Evolutionary conservation across 208 protist species (phyloP).

Genomic region (Tritrichomonas foetus): DNA sequence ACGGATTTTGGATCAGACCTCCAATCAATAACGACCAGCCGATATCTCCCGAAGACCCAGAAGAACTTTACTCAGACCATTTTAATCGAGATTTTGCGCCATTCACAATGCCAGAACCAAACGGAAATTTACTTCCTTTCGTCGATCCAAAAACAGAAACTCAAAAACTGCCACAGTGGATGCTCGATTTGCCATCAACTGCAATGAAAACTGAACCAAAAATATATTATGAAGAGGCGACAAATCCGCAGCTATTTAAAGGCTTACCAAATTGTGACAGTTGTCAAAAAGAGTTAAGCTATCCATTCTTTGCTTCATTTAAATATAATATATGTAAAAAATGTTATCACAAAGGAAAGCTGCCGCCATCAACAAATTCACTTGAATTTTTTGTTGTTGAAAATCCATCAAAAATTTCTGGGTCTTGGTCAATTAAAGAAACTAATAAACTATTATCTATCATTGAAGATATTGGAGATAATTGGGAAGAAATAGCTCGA

Average conservation of each 20-base stretch:
- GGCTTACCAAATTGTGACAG: neutral
- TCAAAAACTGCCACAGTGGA: neutral
- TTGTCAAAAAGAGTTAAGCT: neutral
- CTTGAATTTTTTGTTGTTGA: neutral
- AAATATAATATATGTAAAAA: neutral
- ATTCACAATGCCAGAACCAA: neutral
- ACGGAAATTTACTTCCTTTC: neutral
- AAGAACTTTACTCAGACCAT: neutral
- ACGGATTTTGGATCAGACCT: neutral
- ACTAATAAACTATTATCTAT: conserved; percentile 6
- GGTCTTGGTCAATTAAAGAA: neutral
- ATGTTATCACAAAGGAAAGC: neutral
- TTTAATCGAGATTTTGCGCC: conserved; percentile 11
- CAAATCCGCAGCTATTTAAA: neutral
- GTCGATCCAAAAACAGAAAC: neutral
- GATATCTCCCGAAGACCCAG: neutral
- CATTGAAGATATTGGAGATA: conserved; percentile 17
- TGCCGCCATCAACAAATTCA: neutral
- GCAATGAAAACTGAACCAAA: neutral
- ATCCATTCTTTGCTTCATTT: neutral
- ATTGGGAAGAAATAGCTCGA: neutral
- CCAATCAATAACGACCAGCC: neutral
- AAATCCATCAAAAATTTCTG: neutral
- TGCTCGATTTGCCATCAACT: neutral
- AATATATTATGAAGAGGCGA: neutral